A percentile compares a stretch with the other conserved stretches of the same genome.
phyloP scores from a whole-genome alignment of 2,329 filamentous ascomycete species.

The Aspergillus candidus region DNA sequence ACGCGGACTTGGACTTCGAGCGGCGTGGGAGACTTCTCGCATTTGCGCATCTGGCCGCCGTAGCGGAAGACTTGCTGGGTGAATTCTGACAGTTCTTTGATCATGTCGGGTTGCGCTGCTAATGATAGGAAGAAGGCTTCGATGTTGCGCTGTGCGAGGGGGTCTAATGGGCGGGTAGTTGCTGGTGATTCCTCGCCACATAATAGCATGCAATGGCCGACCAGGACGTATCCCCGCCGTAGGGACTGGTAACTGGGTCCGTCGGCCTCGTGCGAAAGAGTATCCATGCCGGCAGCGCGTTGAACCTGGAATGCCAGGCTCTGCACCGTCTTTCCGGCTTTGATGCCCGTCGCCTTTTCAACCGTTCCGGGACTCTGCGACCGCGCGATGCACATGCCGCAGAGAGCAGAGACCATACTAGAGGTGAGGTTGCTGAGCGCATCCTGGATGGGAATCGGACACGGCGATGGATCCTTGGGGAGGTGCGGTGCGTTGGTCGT shows the following conservation, averaged over 20 bases:
- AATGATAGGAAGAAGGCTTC: conserved; percentile 27
- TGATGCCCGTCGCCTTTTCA: conserved; percentile 14
- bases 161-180: conserved; percentile 4
- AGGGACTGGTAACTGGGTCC: conserved; percentile 20
- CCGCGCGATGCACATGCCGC: conserved; percentile 33
- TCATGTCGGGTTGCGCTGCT: conserved; percentile 23
- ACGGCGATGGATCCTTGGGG: conserved; percentile 12
- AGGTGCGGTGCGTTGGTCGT: conserved; percentile 7
- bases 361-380: conserved; percentile 15
- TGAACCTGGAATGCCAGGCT: conserved; percentile 20
- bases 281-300: conserved; percentile 15
- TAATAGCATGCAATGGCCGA: conserved; percentile 26
- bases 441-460: conserved; percentile 31
- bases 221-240: conserved; percentile 28
- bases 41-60: conserved; percentile 21
- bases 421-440: conserved; percentile 32
- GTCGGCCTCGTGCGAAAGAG: conserved; percentile 1
- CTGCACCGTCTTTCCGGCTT: conserved; percentile 22
- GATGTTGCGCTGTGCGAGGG: conserved; percentile 17
- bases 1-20: conserved; percentile 23
- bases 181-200: conserved; percentile 18
- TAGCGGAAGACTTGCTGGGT: conserved; percentile 30
- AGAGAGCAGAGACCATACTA: conserved; percentile 31
- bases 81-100: conserved; percentile 31
- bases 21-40: conserved; percentile 19